phyloP scores from a whole-genome alignment of 129 eudicot species.

The carrot (Daucus carota) region DH1_v3.0 NC_030389.2:4923501-4924000 shows the following conservation, averaged over 20 bases:
- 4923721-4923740: background rate
- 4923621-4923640: background rate
- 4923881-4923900: background rate
- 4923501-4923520: no score
- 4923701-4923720: background rate
- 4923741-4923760: background rate
- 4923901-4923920: background rate
- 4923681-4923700: background rate
- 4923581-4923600: background rate
- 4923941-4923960: background rate
- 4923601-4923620: background rate
- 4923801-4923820: background rate
- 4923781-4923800: background rate
- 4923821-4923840: background rate
- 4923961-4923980: slow-evolving; percentile 5
- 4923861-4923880: background rate
- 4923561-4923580: background rate
- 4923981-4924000: background rate
- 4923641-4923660: background rate
- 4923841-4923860: background rate
- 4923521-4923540: background rate
- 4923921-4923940: background rate
- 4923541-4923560: background rate
- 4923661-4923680: background rate
- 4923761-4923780: background rate